A percentile compares a stretch with the other conserved stretches of the same genome.
These are phyloP conservation scores for Gloeophyllum trabeum DNA, from an alignment of 768 basidiomycete species.

Conservation along the genomic window DNA sequence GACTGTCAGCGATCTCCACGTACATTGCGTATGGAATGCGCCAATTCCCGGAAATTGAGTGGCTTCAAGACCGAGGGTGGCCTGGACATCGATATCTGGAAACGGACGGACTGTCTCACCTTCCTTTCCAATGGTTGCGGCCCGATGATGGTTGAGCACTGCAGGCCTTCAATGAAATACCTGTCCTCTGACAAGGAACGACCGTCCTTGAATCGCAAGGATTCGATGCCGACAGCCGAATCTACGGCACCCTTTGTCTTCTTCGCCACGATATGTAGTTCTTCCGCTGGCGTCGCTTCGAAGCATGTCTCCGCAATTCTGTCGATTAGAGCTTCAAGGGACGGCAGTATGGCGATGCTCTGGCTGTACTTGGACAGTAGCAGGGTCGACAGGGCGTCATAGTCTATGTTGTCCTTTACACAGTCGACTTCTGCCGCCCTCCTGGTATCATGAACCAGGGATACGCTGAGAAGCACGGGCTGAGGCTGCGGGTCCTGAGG, in stretches of 20 bases:
- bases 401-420: constrained; percentile 51
- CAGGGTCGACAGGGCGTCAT: constrained; percentile 33
- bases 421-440: constrained; percentile 40
- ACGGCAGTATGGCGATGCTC: too few species aligned
- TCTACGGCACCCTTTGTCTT: too few species aligned
- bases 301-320: too few species aligned
- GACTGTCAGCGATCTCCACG: constrained; percentile 8
- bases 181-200: too few species aligned
- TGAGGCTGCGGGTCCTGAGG: constrained; percentile 29
- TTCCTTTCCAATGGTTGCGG: constrained; percentile 55
- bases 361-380: constrained; percentile 15
- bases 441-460: constrained; percentile 37
- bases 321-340: too few species aligned
- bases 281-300: too few species aligned
- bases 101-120: constrained; percentile 48
- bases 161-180: constrained; percentile 28
- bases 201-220: too few species aligned
- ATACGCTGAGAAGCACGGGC: constrained; percentile 40
- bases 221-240: too few species aligned
- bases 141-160: constrained; percentile 50
- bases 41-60: constrained; percentile 31
- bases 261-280: too few species aligned
- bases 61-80: constrained; percentile 5
- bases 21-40: constrained; percentile 23
- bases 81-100: constrained; percentile 31